These are phyloP conservation scores for Pterocarpus santalinus DNA, from an alignment of 306 rosid species.

Conservation along the genomic window DNA sequence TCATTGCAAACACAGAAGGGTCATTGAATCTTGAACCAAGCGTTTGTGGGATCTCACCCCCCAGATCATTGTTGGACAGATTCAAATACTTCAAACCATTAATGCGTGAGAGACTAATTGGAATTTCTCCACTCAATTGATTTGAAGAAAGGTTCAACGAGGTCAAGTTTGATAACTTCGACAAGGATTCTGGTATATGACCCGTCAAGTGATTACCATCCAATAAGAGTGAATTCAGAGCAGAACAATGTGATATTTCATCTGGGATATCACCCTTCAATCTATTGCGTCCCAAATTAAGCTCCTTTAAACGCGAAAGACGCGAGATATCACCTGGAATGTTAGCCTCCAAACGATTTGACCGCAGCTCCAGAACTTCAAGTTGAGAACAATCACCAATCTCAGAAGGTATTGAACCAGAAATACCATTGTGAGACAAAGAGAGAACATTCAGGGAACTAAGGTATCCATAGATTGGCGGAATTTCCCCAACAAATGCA, in stretches of 20 bases:
- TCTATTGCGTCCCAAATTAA: slow-evolving; percentile 70
- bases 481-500: slow-evolving; percentile 68
- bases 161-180: slow-evolving; percentile 62
- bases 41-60: slow-evolving; percentile 71
- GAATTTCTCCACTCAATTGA: slow-evolving; percentile 67
- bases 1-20: slow-evolving; percentile 61
- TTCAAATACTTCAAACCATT: slow-evolving; percentile 63
- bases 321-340: slow-evolving; percentile 62
- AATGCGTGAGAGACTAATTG: slow-evolving; percentile 50
- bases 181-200: slow-evolving; percentile 66
- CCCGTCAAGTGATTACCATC: slow-evolving; percentile 70
- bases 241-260: slow-evolving; percentile 66
- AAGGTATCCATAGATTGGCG: slow-evolving; percentile 75
- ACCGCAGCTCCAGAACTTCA: slow-evolving; percentile 69
- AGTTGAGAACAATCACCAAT: slow-evolving; percentile 74
- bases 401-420: slow-evolving; percentile 66
- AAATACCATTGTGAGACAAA: slow-evolving; percentile 62
- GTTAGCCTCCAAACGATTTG: slow-evolving; percentile 58
- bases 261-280: slow-evolving; percentile 75
- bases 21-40: slow-evolving; percentile 62
- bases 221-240: slow-evolving; percentile 62
- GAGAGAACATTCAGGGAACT: slow-evolving; percentile 65
- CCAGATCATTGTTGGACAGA: slow-evolving; percentile 69
- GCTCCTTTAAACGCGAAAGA: slow-evolving; percentile 62
- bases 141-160: slow-evolving; percentile 72